Evolutionary conservation across 192 early-diverging fungal species (phyloP), one percentile per base, ranked within the genome.

Genomic region (Powellomyces hirtus): DNA sequence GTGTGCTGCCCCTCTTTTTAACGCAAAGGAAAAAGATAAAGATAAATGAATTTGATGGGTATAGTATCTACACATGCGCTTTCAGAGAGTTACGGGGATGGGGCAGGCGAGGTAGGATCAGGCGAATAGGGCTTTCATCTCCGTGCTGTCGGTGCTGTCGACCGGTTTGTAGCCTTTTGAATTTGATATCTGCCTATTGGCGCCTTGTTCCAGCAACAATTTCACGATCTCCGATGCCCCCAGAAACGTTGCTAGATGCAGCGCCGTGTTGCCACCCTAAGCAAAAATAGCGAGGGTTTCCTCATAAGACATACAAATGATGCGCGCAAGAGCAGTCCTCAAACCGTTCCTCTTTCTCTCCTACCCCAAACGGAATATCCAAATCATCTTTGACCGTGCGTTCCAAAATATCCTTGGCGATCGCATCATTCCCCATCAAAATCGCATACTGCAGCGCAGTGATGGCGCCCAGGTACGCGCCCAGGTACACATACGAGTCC

Each of bases 321-420:
- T n/a, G n/a, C n/a, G n/a, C n/a, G n/a, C n/a, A n/a, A n/a, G n/a
- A n/a, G n/a, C n/a, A n/a, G n/a, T n/a, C n/a, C n/a, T n/a, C n/a
- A n/a, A n/a, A n/a, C n/a, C n/a, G n/a, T n/a, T n/a, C n/a, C n/a
- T n/a, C n/a, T n/a, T n/a, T n/a, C n/a, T 14, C 42, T 38, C 62
- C 29, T 77, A 89, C 88, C 51, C 89, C 89, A 71, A 84, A 90
- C 8, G 63, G 59, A 5, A 75, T 66, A 66, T 90, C 86, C 55
- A 90, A 70, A 74, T 90, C 89, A 61, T 90, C 86, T 24, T 88
- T 75, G 33, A 89, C 77, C 1, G 85, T 81, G 22, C 81, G 44
- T 50, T 90, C 89, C 35, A 90, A 38, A 62, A 90, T 90, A 75
- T 90, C 89, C 60, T 74, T 78, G 0, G 89, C 89, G 46, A 87